These are phyloP conservation scores for Lipomyces yamanashiensis DNA, from an alignment of 805 yeast genomes.

Conservation along the genomic window DNA sequence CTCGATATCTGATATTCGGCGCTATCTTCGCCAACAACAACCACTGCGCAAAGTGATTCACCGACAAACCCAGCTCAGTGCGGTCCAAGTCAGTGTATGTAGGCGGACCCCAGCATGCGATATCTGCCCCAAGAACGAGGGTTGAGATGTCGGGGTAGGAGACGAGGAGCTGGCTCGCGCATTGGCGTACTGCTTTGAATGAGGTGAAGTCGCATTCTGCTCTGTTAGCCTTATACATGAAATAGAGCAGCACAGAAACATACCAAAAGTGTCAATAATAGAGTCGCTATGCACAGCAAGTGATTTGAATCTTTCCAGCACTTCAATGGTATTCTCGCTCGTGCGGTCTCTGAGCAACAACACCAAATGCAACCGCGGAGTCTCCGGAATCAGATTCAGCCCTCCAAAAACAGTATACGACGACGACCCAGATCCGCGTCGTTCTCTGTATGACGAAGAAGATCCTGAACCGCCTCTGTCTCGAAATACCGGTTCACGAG, in stretches of 20 bases:
- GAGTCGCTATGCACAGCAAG: slow-evolving; percentile 33
- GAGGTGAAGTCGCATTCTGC: slow-evolving; percentile 29
- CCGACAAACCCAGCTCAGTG: slow-evolving; percentile 29
- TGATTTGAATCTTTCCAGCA: slow-evolving; percentile 9
- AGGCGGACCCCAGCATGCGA: slow-evolving; percentile 31
- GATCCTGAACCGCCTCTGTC: background rate
- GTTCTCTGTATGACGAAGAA: background rate
- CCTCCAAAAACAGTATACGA: background rate
- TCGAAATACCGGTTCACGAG: background rate
- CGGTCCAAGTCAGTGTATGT: slow-evolving; percentile 28
- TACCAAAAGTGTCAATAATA: slow-evolving; percentile 23
- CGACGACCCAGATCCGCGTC: slow-evolving; percentile 5
- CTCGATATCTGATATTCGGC: slow-evolving; percentile 21
- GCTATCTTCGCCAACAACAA: slow-evolving; percentile 23
- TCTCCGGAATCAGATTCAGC: background rate
- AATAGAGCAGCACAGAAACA: background rate
- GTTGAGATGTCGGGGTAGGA: slow-evolving; percentile 33
- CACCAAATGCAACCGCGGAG: slow-evolving; percentile 25
- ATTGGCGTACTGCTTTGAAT: slow-evolving; percentile 22
- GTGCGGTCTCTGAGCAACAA: slow-evolving; percentile 24
- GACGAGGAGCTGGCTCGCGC: slow-evolving; percentile 36
- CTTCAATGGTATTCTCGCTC: slow-evolving; percentile 27
- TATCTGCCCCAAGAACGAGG: slow-evolving; percentile 34
- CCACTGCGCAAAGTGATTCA: slow-evolving; percentile 37
- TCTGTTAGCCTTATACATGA: background rate